phyloP scores from a whole-genome alignment of 2,329 filamentous ascomycete genomes.

The Grosmannia clavigera region DNA sequence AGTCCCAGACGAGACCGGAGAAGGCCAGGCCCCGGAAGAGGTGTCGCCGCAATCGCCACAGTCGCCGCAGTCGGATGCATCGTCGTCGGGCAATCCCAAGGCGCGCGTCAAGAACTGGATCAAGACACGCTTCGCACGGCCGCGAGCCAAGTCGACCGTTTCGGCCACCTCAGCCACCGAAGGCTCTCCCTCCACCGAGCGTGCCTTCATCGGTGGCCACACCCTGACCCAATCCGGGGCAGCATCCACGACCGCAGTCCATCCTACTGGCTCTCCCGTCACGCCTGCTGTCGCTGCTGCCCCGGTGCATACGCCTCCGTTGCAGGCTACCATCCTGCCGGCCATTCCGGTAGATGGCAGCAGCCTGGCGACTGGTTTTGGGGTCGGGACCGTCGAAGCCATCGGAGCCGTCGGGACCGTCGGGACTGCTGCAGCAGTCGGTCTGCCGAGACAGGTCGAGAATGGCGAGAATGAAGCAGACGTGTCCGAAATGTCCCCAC shows the following conservation, averaged over 20 bases:
- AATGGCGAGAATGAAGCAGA: neutral
- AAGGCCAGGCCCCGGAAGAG: neutral
- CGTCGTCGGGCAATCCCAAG: slow-evolving; percentile 12
- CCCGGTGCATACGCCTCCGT: neutral
- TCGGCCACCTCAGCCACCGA: neutral
- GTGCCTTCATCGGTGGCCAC: slow-evolving; percentile 29
- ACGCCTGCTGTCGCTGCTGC: neutral
- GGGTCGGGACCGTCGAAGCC: neutral
- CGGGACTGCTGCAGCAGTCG: neutral
- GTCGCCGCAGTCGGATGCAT: slow-evolving; percentile 9
- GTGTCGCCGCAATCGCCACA: neutral
- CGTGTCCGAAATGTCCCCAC: neutral
- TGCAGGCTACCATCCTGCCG: neutral
- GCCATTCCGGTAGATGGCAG: slow-evolving; percentile 17
- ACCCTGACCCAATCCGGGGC: slow-evolving; percentile 18
- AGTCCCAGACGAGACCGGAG: neutral
- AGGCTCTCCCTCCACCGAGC: neutral
- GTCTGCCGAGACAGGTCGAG: neutral
- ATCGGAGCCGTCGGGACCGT: neutral
- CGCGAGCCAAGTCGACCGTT: slow-evolving; percentile 17
- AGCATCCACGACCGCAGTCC: slow-evolving; percentile 1
- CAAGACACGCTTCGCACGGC: slow-evolving; percentile 26
- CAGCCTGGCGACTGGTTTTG: slow-evolving; percentile 8
- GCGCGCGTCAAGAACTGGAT: slow-evolving; percentile 30
- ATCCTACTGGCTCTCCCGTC: neutral